Percentiles rank a stretch among this genome's conserved stretches.
Conservation (phyloP, 768 basidiomycete genomes). For the Rhodotorula diobovata region DNA sequence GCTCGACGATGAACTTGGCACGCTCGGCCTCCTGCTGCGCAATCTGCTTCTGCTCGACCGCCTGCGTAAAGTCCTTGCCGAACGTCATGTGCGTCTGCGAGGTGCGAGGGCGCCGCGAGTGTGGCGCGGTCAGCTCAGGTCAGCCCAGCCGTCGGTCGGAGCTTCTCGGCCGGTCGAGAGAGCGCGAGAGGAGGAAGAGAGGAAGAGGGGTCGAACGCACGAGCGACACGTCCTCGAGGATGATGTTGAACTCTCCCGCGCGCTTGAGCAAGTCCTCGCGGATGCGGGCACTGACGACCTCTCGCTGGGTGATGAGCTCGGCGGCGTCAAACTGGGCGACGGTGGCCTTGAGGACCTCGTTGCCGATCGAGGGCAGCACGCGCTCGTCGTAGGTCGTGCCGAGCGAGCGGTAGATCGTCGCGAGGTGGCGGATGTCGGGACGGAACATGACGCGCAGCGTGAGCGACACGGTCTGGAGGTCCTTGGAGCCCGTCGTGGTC, state of each 20-base stretch:
- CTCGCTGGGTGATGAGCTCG: constrained; percentile 93
- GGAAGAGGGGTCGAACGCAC: constrained; percentile 38
- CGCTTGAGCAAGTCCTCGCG: constrained; percentile 85
- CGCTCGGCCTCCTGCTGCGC: constrained; percentile 99
- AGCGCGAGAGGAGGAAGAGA: no score
- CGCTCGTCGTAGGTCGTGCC: constrained; percentile 97
- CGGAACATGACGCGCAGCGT: constrained; percentile 92
- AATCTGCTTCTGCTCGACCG: constrained; percentile 99
- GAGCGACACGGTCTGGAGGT: constrained; percentile 96
- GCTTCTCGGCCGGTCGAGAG: no score
- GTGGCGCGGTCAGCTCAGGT: no score
- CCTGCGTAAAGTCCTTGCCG: constrained; percentile 50
- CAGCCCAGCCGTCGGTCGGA: background rate
- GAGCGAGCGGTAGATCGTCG: constrained; percentile 90
- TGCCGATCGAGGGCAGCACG: constrained; percentile 93
- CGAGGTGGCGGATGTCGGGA: constrained; percentile 78
- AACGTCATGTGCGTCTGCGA: constrained; percentile 51
- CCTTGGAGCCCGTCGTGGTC: constrained; percentile 94
- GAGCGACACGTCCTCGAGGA: constrained; percentile 94
- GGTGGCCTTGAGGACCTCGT: constrained; percentile 95
- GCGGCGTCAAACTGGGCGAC: constrained; percentile 98
- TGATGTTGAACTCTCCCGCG: constrained; percentile 92
- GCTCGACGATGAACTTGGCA: constrained; percentile 98
- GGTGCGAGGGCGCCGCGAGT: no score
- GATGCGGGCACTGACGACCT: constrained; percentile 91